phyloP scores from a whole-genome alignment of 345 rosid species.

The Dimocarpus longan region DNA sequence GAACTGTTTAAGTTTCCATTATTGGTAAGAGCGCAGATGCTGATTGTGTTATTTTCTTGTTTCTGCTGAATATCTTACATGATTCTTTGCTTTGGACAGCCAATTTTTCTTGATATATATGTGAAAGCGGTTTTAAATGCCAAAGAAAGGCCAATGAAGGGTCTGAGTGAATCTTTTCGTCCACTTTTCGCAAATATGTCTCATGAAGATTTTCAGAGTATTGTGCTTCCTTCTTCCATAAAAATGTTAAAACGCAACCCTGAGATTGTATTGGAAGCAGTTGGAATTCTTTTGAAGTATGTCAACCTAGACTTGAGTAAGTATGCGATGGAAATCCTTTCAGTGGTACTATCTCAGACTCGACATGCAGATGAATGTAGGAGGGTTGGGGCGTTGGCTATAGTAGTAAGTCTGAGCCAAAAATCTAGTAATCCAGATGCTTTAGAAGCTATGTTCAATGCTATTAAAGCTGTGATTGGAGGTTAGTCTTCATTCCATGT shows the following conservation, averaged over 20 bases:
- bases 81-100: constrained; percentile 49
- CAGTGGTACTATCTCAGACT: constrained; percentile 75
- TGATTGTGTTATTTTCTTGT: constrained; percentile 1
- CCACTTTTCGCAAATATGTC: constrained; percentile 62
- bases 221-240: constrained; percentile 75
- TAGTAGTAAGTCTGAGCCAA: constrained; percentile 65
- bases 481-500: constrained; percentile 48
- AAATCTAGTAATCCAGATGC: constrained; percentile 96
- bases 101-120: constrained; percentile 72
- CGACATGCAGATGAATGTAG: constrained; percentile 88
- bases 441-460: constrained; percentile 76
- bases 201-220: constrained; percentile 78
- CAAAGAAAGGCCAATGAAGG: constrained; percentile 65
- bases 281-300: constrained; percentile 63
- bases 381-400: constrained; percentile 66
- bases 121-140: constrained; percentile 81
- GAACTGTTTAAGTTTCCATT: constrained; percentile 15
- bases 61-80: constrained; percentile 7
- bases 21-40: background rate
- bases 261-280: constrained; percentile 84
- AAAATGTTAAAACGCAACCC: constrained; percentile 99
- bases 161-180: constrained; percentile 63
- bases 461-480: constrained; percentile 79
- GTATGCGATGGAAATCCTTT: constrained; percentile 77
- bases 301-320: constrained; percentile 87